Evolutionary conservation across 2,329 filamentous ascomycete species (phyloP).

Genomic region (Botrytis tulipae): DNA sequence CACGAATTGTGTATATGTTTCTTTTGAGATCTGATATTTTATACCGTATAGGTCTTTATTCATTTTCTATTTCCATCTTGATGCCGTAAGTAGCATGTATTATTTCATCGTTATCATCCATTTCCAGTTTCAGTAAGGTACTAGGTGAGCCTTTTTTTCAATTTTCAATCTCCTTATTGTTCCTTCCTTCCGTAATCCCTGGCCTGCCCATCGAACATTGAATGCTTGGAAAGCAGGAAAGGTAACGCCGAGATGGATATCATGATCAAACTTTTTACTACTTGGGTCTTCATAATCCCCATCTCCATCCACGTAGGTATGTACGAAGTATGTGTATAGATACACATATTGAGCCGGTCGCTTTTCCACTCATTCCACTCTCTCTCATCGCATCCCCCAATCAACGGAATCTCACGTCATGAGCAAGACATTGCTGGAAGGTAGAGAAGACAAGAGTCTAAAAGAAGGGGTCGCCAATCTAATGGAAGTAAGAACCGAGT

Average conservation of each 20-base stretch:
- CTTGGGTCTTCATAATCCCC: too few relatives aligned
- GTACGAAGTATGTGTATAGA: too few relatives aligned
- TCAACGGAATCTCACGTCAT: neutral
- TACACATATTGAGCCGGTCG: too few relatives aligned
- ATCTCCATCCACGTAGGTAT: neutral
- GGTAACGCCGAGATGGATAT: neutral
- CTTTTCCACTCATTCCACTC: neutral
- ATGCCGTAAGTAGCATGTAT: neutral
- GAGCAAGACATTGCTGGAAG: neutral
- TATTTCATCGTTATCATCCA: neutral
- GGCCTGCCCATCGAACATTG: neutral
- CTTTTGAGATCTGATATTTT: neutral
- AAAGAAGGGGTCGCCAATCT: neutral
- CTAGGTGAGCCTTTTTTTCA: neutral
- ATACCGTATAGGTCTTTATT: neutral
- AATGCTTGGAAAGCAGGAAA: neutral
- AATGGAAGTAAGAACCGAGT: neutral
- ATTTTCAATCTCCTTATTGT: neutral
- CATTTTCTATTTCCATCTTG: neutral
- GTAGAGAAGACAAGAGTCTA: neutral
- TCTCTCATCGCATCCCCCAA: neutral
- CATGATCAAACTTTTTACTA: too few relatives aligned
- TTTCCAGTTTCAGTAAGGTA: neutral
- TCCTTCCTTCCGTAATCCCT: constrained; percentile 14
- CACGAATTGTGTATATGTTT: too few relatives aligned